Percentiles rank a stretch among this genome's conserved stretches.
These are phyloP conservation scores for Lentinula boryana DNA, from an alignment of 768 basidiomycete species.

Conservation along the genomic window DNA sequence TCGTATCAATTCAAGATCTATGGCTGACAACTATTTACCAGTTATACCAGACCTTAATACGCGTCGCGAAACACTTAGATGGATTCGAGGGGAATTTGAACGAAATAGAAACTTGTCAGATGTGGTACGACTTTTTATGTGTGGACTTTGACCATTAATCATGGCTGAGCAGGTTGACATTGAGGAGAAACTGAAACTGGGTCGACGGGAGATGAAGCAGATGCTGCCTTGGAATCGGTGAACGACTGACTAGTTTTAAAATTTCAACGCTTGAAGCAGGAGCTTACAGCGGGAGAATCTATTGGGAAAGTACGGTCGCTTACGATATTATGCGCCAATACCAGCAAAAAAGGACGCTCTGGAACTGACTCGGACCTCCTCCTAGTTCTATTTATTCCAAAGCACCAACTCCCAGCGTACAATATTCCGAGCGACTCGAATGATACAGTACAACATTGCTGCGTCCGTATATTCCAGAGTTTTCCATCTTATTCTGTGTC, in stretches of 20 bases:
- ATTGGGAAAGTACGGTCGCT: no score
- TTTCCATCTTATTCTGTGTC: not conserved
- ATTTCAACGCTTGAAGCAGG: no score
- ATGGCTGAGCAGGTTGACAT: conserved; percentile 40
- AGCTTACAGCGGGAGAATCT: no score
- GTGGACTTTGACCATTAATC: not conserved
- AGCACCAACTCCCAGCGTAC: no score
- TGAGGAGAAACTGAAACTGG: conserved; percentile 51
- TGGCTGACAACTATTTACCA: conserved; percentile 18
- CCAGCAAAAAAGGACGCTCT: no score
- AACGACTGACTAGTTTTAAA: not conserved
- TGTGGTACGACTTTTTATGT: conserved; percentile 33
- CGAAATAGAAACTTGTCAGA: conserved; percentile 52
- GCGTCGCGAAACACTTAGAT: conserved; percentile 59
- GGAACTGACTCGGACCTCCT: no score
- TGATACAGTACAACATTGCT: no score
- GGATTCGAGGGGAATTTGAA: conserved; percentile 73
- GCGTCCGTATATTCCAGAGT: not conserved
- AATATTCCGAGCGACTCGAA: no score
- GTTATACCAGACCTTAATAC: conserved; percentile 58
- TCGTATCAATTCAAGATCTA: conserved; percentile 1
- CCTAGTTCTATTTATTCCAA: no score
- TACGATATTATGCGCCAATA: no score
- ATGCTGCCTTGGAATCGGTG: conserved; percentile 38
- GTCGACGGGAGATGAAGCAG: conserved; percentile 55